phyloP scores from a whole-genome alignment of 768 basidiomycete species.

The Arthromyces matolae region DNA sequence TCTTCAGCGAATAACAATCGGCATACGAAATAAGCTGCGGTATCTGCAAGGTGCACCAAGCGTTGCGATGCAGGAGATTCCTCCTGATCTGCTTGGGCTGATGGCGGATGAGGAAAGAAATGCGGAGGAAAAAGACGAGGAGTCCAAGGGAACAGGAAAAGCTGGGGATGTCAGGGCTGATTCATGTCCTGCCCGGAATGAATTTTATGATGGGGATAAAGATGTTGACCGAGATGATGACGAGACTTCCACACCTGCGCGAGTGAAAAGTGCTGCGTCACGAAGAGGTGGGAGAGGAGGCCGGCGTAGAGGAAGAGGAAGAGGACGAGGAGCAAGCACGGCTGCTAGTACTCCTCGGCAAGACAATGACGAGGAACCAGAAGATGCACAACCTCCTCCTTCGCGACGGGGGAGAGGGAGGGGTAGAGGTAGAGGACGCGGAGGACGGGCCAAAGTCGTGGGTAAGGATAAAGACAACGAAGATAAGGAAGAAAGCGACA shows the following conservation, averaged over 20 bases:
- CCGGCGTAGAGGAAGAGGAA: constrained; percentile 29
- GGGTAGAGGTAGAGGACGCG: constrained; percentile 29
- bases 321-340: constrained; percentile 30
- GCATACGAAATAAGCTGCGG: constrained; percentile 81
- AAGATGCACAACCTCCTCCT: constrained; percentile 27
- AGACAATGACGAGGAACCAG: constrained; percentile 36
- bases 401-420: constrained; percentile 32
- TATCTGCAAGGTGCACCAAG: constrained; percentile 96
- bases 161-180: constrained; percentile 57
- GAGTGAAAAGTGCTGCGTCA: constrained; percentile 1
- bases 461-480: constrained; percentile 29
- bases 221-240: constrained; percentile 56
- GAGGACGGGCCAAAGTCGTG: constrained; percentile 24
- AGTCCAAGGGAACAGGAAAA: constrained; percentile 43
- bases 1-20: constrained; percentile 83
- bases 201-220: constrained; percentile 70
- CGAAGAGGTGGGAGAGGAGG: constrained; percentile 19
- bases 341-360: constrained; percentile 19
- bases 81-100: constrained; percentile 81
- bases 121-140: constrained; percentile 43
- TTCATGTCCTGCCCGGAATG: constrained; percentile 53
- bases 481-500: too few species aligned
- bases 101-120: constrained; percentile 45
- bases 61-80: constrained; percentile 94
- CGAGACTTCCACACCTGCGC: constrained; percentile 5